Evolutionary conservation across 768 basidiomycete genomes (phyloP).

Genomic region (Podaxis mareebaensis): DNA sequence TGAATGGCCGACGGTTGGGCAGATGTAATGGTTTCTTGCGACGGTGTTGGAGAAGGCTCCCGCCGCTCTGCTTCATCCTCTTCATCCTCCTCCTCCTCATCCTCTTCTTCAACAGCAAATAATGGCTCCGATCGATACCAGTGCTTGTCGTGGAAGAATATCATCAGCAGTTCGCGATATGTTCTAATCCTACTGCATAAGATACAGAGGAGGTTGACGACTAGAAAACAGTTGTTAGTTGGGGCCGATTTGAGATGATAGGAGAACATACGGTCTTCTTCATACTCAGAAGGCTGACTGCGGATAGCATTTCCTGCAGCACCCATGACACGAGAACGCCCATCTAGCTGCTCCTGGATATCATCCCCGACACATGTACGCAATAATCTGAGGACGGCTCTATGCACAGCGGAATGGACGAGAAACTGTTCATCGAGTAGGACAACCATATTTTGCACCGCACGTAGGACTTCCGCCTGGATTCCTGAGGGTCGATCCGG

Average conservation of each 20-base stretch:
- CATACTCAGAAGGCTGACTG: constrained; percentile 82
- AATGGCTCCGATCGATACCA: constrained; percentile 80
- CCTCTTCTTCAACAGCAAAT: constrained; percentile 75
- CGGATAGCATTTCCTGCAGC: constrained; percentile 74
- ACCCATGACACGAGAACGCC: constrained; percentile 73
- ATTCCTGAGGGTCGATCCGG: constrained; percentile 86
- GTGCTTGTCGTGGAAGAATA: constrained; percentile 95
- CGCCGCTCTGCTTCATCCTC: constrained; percentile 43
- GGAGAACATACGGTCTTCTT: constrained; percentile 74
- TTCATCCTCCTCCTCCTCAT: constrained; percentile 62
- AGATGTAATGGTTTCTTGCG: constrained; percentile 58
- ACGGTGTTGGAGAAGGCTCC: constrained; percentile 59
- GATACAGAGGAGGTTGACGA: constrained; percentile 91
- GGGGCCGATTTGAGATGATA: not conserved
- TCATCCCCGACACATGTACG: constrained; percentile 92
- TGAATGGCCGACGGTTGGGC: constrained; percentile 40
- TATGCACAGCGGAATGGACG: constrained; percentile 88
- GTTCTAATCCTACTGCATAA: constrained; percentile 91
- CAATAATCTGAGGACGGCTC: constrained; percentile 81
- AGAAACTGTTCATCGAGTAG: constrained; percentile 92
- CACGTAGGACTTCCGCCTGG: constrained; percentile 83
- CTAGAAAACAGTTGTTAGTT: constrained; percentile 36
- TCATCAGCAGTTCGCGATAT: constrained; percentile 87
- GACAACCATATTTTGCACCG: constrained; percentile 89
- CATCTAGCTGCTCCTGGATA: constrained; percentile 84